Evolutionary conservation across 768 basidiomycete genomes (phyloP), one percentile per base, ranked within the genome.

Genomic region (Auriscalpium microsporum): DNA sequence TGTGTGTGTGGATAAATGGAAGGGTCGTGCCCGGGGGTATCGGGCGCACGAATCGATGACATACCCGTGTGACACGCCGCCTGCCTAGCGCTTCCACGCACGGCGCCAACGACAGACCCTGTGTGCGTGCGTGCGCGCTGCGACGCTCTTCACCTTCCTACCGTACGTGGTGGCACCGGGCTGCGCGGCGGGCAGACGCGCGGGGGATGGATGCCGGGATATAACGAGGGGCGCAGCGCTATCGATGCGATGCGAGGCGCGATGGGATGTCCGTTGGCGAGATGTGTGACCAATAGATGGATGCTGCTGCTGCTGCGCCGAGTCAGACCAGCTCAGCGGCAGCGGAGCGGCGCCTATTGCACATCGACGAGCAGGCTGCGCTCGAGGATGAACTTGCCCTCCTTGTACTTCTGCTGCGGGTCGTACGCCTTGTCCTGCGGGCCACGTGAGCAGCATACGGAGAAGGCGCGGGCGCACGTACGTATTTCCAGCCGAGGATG

Each of bases 401-500:
- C 95, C 68, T 99, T 99, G 78, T 98, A 99, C 71, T 87, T 91
- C 79, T 99, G 94, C 8, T 84, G 79, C 10, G 77, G 67, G 66
- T 97, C 94, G 67, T 84, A 96, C 14, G 95, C 95, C 55, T 83
- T 83, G 69, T 96, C 95, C 95, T 96, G 64, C 47, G 45, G 50
- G 56, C 57, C 44, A 63, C 51, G 48, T 48, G 45, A 40, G 45
- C 21, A 16, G 14, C 42, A 46, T 46, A 37, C 38, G 42, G 17
- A 52, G 40, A 48, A 40, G 45, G 16, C 48, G 17, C 38, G 48
- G 44, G 45, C 52, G 53, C 14, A 75, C 86, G 69, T 68, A 91
- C 96, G 70, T 99, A 99, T 93, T 97, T 97, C 95, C 96, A 98
- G 54, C 95, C 95, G 35, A 99, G 78, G 16, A 78, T 81, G 50